Percentiles rank a stretch among this genome's conserved stretches.
These are phyloP conservation scores for Claviceps sp. DNA, from an alignment of 2,329 filamentous ascomycete species.

Conservation along the genomic window DNA sequence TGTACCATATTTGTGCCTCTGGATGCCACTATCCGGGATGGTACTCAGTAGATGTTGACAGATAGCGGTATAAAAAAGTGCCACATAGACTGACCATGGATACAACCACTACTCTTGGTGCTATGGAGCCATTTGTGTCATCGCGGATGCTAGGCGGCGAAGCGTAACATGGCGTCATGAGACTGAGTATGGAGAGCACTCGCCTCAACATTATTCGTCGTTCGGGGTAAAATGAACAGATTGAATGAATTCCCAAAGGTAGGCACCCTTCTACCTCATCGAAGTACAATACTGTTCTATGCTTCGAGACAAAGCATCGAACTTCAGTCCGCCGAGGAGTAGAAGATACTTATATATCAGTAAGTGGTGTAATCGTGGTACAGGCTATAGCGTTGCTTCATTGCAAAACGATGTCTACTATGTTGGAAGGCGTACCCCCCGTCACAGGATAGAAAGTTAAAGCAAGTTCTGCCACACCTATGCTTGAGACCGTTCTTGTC, in stretches of 20 bases:
- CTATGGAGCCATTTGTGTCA: background rate
- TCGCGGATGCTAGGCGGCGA: background rate
- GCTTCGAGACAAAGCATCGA: no score
- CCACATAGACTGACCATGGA: conserved; percentile 38
- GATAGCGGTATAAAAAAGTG: conserved; percentile 5
- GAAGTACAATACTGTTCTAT: no score
- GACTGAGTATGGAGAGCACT: background rate
- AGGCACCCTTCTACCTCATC: background rate
- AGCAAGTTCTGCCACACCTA: background rate
- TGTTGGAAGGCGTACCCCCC: background rate
- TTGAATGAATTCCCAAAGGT: background rate
- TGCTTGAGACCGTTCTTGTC: background rate
- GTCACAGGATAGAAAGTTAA: background rate
- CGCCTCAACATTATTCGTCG: background rate
- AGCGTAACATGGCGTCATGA: background rate
- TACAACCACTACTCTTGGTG: conserved; percentile 27
- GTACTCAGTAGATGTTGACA: background rate
- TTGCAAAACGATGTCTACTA: background rate
- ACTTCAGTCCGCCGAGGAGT: no score
- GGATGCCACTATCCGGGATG: conserved; percentile 38
- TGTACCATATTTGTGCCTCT: conserved; percentile 49
- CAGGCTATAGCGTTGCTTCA: no score
- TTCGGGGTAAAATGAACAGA: background rate
- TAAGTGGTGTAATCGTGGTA: no score
- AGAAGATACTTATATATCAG: no score